These are phyloP conservation scores for Medicago lupulina DNA, from an alignment of 306 rosid genomes.

Conservation along the genomic window DNA sequence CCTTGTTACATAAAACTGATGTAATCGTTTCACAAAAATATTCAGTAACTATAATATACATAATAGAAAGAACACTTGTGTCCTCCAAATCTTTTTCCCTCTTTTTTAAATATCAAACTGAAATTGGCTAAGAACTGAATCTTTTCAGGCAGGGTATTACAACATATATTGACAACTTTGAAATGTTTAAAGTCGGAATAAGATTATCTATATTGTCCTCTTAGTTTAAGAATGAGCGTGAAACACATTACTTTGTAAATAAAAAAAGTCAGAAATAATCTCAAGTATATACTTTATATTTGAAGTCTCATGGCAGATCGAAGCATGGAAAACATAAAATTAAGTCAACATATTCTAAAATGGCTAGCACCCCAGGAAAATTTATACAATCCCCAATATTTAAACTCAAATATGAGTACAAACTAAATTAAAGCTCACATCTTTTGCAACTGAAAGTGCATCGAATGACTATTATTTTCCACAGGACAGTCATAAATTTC, in stretches of 20 bases:
- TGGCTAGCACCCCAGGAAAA: background rate
- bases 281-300: background rate
- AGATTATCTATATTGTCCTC: background rate
- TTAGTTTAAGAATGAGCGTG: background rate
- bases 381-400: background rate
- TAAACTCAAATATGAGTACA: background rate
- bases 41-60: background rate
- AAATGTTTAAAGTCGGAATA: constrained; percentile 13
- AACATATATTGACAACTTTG: constrained; percentile 12
- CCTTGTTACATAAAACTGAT: constrained; percentile 26
- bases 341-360: background rate
- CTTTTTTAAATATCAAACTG: background rate
- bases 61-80: constrained; percentile 21
- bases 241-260: background rate
- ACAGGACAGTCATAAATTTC: background rate
- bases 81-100: background rate
- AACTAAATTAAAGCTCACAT: background rate
- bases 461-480: background rate
- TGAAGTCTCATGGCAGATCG: background rate
- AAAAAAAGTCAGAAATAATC: constrained; percentile 7
- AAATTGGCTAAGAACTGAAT: constrained; percentile 14
- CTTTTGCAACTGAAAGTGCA: background rate
- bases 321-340: background rate
- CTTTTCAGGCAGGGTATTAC: background rate
- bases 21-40: constrained; percentile 16